Base-by-base conservation (phyloP, 2,329 filamentous ascomycete species). In the Metarhizium guizhouense region DNA sequence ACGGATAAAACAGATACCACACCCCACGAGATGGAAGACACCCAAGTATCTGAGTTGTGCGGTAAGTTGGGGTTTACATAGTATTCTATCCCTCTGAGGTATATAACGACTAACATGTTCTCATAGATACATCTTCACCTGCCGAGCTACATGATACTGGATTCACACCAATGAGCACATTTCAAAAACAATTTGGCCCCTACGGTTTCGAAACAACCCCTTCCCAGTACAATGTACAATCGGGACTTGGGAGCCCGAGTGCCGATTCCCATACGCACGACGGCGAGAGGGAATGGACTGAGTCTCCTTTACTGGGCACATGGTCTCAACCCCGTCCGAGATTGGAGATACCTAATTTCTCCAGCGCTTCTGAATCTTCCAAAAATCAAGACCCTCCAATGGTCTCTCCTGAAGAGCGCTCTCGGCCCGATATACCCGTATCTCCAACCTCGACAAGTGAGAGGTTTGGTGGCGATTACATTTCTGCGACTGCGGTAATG, bases 71-170 rank as follows among this genome's bases (percentile, higher is more conserved):
- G 6, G 25, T 65, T 10, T 5, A 14, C 3, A 2, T 5, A 14
- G 7, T 5, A 52, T 16, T 14, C 25, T 52, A 25, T 16, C 7
- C 6, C 6, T 20, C 4, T 32, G 8, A 25, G 32, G 13, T 54
- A 36, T 4, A 16, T 61, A 54, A 57, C 51, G 52, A 42, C 20
- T 47, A 47, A 58, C 25, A 16, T 30, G 20, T 25, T 25, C 11
- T 48, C n/a, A 16, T 54, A 74, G 77, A 78, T 58, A 77, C 73
- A 0, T 76, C 76, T 0, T 66, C 69, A 0, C 70, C 61, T 1
- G 66, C 64, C 16, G 79, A 82, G 58, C 71, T 82, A 3, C 70
- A 74, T 18, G 74, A 74, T 56, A 75, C 73, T 34, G 52, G 52
- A 2, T 43, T 56, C 53, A 54, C 48, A 42, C 42, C 43, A 30